Evolutionary conservation across 176 grass and related monocot species (phyloP), one percentile per base, ranked within the genome.

Genomic region (Oryza longistaminata): DNA sequence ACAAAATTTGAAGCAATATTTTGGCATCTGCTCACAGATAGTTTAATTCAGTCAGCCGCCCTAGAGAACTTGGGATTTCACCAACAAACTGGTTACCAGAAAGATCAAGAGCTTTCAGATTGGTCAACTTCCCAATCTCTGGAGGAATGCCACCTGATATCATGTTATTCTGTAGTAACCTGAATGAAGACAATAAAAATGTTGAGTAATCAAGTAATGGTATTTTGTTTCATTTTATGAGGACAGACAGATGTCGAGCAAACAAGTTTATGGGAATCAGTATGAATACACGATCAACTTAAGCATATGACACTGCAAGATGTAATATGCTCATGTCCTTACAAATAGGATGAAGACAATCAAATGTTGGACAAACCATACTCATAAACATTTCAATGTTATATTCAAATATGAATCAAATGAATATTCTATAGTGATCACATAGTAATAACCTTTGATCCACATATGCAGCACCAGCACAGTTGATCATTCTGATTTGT

Each of bases 121-220:
- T 91, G 60, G 45, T 88, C 64, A 99, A 76, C 71, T 99, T 95
- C 62, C 96, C 93, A 60, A 94, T 87, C 85, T 96, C 91, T 76
- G 86, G 82, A 91, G 96, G 93, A 87, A 99, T 86, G 46, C 65
- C 77, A 78, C 90, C 96, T 72, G 88, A 99, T 92, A 96, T 93
- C 90, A 76, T 94, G 64, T 99, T 99, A 75, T 96, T 95, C 67
- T 98, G 96, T 75, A 98, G 86, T 90, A 95, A 89, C 89, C 91
- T 94, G 86, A 34, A 94, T 68, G 17, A 74, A 43, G 25, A 22
- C 29, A 79, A 42, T 6, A 76, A 61, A 55, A 15, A 70, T 14
- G 12, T 29, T 22, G 37, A 89, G 78, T 52, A 73, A 81, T 27
- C 53, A 40, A 79, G 78, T 10, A 24, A 4, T 55, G 15, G 29